Evolutionary conservation across 805 yeast genomes (phyloP), one percentile per base, ranked within the genome.

Genomic region (Clavispora asparagi): DNA sequence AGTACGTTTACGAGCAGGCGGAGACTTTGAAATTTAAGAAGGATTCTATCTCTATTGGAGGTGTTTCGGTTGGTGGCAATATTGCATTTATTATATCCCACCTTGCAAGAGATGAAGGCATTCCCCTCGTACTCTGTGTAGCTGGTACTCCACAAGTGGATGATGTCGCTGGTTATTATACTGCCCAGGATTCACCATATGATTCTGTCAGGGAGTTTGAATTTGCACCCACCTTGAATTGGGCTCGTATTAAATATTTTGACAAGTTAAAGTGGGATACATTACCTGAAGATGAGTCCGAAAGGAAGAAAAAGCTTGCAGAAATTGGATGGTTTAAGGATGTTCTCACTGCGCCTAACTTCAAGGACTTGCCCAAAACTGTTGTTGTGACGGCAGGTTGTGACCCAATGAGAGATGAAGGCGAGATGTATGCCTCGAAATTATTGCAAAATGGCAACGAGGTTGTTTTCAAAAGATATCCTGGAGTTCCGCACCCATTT

Each of bases 401-500:
- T 51, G 68, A 63, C 47, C 67, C 66, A 12, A 51, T 63, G 59
- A 53, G 64, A 42, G 62, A 60, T 41, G 68, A 62, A 46, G 68
- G 68, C 19, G 60, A 61, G 46, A 61, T 58, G 4, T 63, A 63
- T 45, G 64, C 64, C 17, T 48, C 53, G 13, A 60, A 57, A 41
- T 43, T 63, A 46, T 39, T 61, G 35, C 51, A 52, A 12, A 40
- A 59, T 47, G 62, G 62, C 9, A 49, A 37, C 19, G 61, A 61
- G 29, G 59, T 54, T 11, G 54, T 52, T 10, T 56, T 60, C 43
- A 59, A 61, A 40, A 50, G 65, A 28, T 61, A 56, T 41, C 60
- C 59, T 5, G 68, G 68, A 11, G 66, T 63, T 26, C 66, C 65
- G 6, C 67, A 63, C 49, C 64, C 65, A 2, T 63, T 62, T 47